phyloP scores from a whole-genome alignment of 1,284 basidiomycete species.

The Sanghuangporus baumii region DNA sequence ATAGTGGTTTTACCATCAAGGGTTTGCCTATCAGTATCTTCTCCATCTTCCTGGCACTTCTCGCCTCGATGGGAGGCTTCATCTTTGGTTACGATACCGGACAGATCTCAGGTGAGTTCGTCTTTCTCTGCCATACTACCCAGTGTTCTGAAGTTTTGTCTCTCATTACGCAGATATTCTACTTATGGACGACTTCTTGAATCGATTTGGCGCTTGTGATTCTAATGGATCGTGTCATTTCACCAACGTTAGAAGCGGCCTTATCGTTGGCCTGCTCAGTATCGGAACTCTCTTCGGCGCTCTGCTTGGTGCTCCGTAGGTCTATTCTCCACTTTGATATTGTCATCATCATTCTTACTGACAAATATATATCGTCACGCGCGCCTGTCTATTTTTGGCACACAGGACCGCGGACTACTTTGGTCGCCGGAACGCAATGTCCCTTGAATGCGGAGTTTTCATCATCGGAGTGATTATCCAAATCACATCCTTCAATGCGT shows the following conservation, averaged over 20 bases:
- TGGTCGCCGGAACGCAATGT: slow-evolving; percentile 70
- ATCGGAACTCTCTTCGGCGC: slow-evolving; percentile 63
- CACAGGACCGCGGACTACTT: slow-evolving; percentile 50
- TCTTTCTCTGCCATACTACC: slow-evolving; percentile 43
- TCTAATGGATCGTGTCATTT: slow-evolving; percentile 45
- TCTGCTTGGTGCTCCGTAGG: slow-evolving; percentile 54
- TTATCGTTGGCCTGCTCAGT: slow-evolving; percentile 67
- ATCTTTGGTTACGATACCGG: slow-evolving; percentile 48
- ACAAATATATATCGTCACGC: not conserved
- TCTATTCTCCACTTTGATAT: slow-evolving; percentile 12
- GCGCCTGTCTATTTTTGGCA: not conserved
- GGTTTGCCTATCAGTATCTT: slow-evolving; percentile 49
- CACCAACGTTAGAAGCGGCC: slow-evolving; percentile 46
- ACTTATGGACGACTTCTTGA: slow-evolving; percentile 67
- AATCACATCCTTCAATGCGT: slow-evolving; percentile 40
- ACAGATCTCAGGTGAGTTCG: slow-evolving; percentile 2
- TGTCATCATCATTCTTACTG: not conserved
- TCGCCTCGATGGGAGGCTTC: slow-evolving; percentile 78
- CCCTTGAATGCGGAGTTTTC: slow-evolving; percentile 60
- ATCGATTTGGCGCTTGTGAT: slow-evolving; percentile 53
- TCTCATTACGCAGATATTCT: slow-evolving; percentile 47
- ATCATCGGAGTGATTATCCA: slow-evolving; percentile 68
- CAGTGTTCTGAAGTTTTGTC: slow-evolving; percentile 59
- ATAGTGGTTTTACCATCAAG: not conserved
- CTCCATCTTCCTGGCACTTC: slow-evolving; percentile 58